Percentiles rank a stretch among this genome's conserved stretches.
These are phyloP conservation scores for Cyberlindnera sargentensis DNA, from an alignment of 805 yeast genomes.

Conservation along the genomic window DNA sequence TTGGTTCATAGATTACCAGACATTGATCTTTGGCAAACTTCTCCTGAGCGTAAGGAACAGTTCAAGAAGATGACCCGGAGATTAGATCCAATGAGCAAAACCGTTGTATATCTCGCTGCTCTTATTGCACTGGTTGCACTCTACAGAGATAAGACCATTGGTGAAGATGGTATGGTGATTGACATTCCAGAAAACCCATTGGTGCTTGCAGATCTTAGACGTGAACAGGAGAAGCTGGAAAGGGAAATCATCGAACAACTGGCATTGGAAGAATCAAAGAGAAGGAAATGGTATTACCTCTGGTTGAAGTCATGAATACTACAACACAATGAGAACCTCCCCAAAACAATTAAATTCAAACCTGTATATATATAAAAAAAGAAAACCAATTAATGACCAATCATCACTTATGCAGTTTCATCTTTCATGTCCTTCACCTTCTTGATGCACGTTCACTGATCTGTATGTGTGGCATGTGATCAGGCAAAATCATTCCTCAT, in stretches of 20 bases:
- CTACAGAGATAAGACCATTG: conserved; percentile 46
- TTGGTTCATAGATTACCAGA: conserved; percentile 27
- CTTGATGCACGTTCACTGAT: no score
- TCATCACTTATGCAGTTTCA: not conserved
- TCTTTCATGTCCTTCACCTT: not conserved
- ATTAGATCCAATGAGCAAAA: conserved; percentile 52
- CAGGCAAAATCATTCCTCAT: not conserved
- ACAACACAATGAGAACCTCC: not conserved
- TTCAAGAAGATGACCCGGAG: conserved; percentile 40
- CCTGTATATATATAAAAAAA: no score
- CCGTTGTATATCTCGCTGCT: conserved; percentile 42
- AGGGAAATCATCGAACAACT: conserved; percentile 4
- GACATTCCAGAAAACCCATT: conserved; percentile 33
- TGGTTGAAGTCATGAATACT: conserved; percentile 17
- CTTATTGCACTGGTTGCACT: conserved; percentile 45
- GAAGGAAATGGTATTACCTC: conserved; percentile 22
- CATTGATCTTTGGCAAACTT: conserved; percentile 35
- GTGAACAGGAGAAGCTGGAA: conserved; percentile 16
- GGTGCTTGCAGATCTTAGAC: conserved; percentile 30
- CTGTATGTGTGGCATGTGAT: not conserved
- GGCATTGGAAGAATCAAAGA: not conserved
- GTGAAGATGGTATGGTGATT: conserved; percentile 31
- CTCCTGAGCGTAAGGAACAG: conserved; percentile 35
- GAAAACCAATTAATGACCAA: no score
- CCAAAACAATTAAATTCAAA: no score